Percentiles rank a stretch among this genome's conserved stretches.
Conservation (phyloP, 2,329 filamentous ascomycete species). For the Remersonia thermophila region DNA sequence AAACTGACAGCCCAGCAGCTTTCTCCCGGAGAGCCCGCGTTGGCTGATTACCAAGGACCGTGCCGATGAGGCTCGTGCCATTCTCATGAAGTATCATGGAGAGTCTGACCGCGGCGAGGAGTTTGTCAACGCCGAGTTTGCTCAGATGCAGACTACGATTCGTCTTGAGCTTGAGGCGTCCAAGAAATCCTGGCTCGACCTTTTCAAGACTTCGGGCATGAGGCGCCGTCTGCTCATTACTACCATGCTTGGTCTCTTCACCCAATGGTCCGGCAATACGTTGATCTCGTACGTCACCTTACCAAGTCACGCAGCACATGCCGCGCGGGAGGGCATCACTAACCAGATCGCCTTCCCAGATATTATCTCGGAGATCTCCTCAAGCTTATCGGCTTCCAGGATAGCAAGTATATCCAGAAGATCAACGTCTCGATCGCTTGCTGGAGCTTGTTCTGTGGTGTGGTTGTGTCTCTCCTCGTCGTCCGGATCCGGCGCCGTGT, state of each 20-base stretch:
- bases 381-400: conserved; percentile 29
- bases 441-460: conserved; percentile 30
- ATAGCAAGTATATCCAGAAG: conserved; percentile 26
- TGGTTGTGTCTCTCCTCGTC: conserved; percentile 30
- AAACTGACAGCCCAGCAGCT: conserved; percentile 6
- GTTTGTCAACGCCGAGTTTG: conserved; percentile 34
- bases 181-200: conserved; percentile 28
- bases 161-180: conserved; percentile 30
- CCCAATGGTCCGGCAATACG: conserved; percentile 32
- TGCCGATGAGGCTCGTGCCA: conserved; percentile 34
- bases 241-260: conserved; percentile 36
- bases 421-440: conserved; percentile 34
- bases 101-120: conserved; percentile 32
- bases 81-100: conserved; percentile 40
- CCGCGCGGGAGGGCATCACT: neutral
- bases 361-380: conserved; percentile 35
- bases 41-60: conserved; percentile 43
- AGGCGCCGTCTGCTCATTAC: conserved; percentile 33
- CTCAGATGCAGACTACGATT: conserved; percentile 38
- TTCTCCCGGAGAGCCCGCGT: conserved; percentile 44
- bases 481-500: conserved; percentile 30
- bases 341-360: neutral
- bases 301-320: too few species aligned
- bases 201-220: conserved; percentile 22
- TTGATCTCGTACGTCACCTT: conserved; percentile 6